Percentiles rank a stretch among this genome's conserved stretches.
Conservation (phyloP, 2,329 filamentous ascomycete species). For the Juglanconis sp. region DNA sequence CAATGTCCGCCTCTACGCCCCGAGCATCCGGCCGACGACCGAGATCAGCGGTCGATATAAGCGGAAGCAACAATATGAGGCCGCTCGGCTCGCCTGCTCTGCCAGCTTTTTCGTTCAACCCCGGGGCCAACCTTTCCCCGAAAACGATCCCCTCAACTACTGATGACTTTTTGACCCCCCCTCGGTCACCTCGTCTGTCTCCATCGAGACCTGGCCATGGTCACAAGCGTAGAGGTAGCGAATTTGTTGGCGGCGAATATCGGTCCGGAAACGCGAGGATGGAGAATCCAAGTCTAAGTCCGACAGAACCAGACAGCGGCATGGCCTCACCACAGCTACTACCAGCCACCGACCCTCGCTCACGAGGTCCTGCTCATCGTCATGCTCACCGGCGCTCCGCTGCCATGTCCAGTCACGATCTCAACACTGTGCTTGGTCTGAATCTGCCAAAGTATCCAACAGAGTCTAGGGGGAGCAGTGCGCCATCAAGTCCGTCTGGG, state of each 20-base stretch:
- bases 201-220: slow-evolving; percentile 63
- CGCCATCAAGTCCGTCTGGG: slow-evolving; percentile 58
- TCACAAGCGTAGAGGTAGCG: slow-evolving; percentile 78
- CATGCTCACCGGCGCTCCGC: slow-evolving; percentile 69
- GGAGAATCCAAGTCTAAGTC: slow-evolving; percentile 64
- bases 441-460: slow-evolving; percentile 9
- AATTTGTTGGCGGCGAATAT: slow-evolving; percentile 76
- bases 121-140: slow-evolving; percentile 24
- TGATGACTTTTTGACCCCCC: slow-evolving; percentile 49
- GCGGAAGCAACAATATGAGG: slow-evolving; percentile 26
- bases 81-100: slow-evolving; percentile 39
- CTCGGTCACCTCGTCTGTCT: slow-evolving; percentile 47
- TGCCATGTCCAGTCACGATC: slow-evolving; percentile 80
- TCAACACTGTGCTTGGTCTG: slow-evolving; percentile 34
- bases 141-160: slow-evolving; percentile 19
- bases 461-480: slow-evolving; percentile 56
- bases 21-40: slow-evolving; percentile 49
- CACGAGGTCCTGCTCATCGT: slow-evolving; percentile 63
- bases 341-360: slow-evolving; percentile 40
- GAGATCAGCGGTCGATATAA: slow-evolving; percentile 49
- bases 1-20: slow-evolving; percentile 45
- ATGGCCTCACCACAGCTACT: slow-evolving; percentile 55
- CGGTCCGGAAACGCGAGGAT: slow-evolving; percentile 53
- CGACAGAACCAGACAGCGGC: slow-evolving; percentile 61
- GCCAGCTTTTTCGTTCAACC: slow-evolving; percentile 45